Percentiles rank a stretch among this genome's conserved stretches.
phyloP scores from a whole-genome alignment of 108 stramenopile genomes.

The Nitzschia palea region DNA sequence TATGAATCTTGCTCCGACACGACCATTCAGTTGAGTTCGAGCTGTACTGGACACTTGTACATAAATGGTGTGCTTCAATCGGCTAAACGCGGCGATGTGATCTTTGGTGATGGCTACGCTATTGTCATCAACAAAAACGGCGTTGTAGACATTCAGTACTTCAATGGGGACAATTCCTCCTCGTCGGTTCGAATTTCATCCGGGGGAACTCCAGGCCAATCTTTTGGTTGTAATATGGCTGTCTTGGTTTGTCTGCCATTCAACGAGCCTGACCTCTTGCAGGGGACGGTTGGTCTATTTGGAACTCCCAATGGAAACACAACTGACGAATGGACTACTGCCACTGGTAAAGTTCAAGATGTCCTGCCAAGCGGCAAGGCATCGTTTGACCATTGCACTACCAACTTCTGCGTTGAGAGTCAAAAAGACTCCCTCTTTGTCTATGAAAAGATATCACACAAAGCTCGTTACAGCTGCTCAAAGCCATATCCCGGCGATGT shows the following conservation, averaged over 20 bases:
- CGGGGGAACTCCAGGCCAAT: too few relatives aligned
- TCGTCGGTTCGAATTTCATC: background rate
- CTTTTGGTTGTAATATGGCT: background rate
- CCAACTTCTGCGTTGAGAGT: background rate
- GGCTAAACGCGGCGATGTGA: background rate
- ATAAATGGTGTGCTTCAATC: background rate
- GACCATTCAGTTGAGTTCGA: background rate
- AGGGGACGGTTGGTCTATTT: background rate
- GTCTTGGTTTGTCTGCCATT: constrained; percentile 1
- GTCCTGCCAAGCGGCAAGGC: too few relatives aligned
- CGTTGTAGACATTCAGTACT: background rate
- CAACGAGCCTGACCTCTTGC: background rate
- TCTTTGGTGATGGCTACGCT: background rate
- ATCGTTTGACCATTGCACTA: constrained; percentile 1
- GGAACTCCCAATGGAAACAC: constrained; percentile 1
- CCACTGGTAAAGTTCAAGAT: background rate
- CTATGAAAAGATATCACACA: background rate
- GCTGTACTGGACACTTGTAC: background rate
- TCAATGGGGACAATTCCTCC: background rate
- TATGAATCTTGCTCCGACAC: background rate
- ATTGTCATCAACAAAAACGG: background rate
- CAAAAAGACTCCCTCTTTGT: background rate
- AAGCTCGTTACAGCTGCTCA: background rate
- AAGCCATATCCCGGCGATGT: background rate
- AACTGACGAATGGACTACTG: constrained; percentile 1